Evolutionary conservation across 2,329 filamentous ascomycete species (phyloP).

Genomic region (Colletotrichum sp.): DNA sequence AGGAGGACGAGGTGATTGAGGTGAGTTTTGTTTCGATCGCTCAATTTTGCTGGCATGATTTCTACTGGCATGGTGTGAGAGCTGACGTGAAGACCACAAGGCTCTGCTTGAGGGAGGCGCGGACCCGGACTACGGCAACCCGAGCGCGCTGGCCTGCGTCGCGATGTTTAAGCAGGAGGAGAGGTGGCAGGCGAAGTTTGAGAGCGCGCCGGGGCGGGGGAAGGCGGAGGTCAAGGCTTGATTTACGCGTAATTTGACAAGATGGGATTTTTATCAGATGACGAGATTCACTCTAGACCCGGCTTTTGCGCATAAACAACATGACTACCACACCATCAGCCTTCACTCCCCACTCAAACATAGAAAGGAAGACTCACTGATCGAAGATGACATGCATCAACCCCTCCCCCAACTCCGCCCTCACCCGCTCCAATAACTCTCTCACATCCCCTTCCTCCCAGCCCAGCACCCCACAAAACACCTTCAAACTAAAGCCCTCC

Average conservation of each 20-base stretch:
- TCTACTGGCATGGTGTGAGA: background rate
- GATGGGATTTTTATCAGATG: too few species aligned
- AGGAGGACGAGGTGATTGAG: slow-evolving; percentile 68
- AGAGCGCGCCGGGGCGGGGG: slow-evolving; percentile 51
- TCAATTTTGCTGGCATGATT: too few species aligned
- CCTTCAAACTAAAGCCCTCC: slow-evolving; percentile 26
- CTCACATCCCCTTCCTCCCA: slow-evolving; percentile 21
- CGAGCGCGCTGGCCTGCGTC: slow-evolving; percentile 54
- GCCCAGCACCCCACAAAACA: slow-evolving; percentile 32
- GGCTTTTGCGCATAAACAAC: background rate
- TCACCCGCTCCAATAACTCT: background rate
- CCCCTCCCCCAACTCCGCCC: background rate
- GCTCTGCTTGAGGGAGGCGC: slow-evolving; percentile 56
- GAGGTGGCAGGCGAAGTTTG: slow-evolving; percentile 55
- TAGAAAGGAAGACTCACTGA: background rate
- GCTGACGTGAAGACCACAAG: slow-evolving; percentile 27
- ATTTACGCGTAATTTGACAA: background rate
- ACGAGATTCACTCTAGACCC: background rate
- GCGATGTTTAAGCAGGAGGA: slow-evolving; percentile 58
- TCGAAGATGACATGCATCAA: background rate
- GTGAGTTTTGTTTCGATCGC: slow-evolving; percentile 31
- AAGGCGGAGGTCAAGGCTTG: slow-evolving; percentile 33
- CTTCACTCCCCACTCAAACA: too few species aligned
- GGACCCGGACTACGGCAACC: slow-evolving; percentile 57
- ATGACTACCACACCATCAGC: background rate